Evolutionary conservation across 106 monocot genomes (phyloP).

Genomic region (Triglochin maritima): DNA sequence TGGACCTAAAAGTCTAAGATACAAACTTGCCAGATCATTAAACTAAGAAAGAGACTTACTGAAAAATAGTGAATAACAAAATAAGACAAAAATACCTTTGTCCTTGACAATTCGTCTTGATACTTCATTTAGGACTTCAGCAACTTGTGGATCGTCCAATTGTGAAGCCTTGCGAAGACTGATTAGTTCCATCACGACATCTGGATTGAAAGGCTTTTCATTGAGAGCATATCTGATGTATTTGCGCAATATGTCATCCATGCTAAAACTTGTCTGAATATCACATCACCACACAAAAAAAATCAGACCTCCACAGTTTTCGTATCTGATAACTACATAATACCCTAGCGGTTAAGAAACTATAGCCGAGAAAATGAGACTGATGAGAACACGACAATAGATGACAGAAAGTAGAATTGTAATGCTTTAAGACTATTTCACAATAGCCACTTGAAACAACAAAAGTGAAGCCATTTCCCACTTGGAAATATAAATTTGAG

Average conservation of each 20-base stretch:
- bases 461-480: not conserved
- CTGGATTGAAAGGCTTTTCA: constrained; percentile 78
- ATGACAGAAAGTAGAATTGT: not conserved
- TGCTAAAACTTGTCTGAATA: constrained; percentile 86
- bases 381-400: too few species aligned
- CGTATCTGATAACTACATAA: not conserved
- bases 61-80: not conserved
- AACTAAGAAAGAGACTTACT: too few species aligned
- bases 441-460: not conserved
- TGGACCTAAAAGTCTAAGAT: too few species aligned
- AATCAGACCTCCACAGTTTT: not conserved
- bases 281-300: not conserved
- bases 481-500: not conserved
- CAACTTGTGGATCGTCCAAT: constrained; percentile 77
- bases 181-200: constrained; percentile 63
- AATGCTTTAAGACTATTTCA: not conserved
- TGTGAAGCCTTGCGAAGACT: constrained; percentile 64
- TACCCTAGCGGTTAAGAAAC: not conserved
- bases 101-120: constrained; percentile 94
- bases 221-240: constrained; percentile 90
- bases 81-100: constrained; percentile 45
- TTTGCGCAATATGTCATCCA: constrained; percentile 87
- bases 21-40: too few species aligned
- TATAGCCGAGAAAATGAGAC: too few species aligned
- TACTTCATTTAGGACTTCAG: constrained; percentile 81